These are phyloP conservation scores for Priceomyces fermenticarens DNA, from an alignment of 805 yeast species.

Conservation along the genomic window DNA sequence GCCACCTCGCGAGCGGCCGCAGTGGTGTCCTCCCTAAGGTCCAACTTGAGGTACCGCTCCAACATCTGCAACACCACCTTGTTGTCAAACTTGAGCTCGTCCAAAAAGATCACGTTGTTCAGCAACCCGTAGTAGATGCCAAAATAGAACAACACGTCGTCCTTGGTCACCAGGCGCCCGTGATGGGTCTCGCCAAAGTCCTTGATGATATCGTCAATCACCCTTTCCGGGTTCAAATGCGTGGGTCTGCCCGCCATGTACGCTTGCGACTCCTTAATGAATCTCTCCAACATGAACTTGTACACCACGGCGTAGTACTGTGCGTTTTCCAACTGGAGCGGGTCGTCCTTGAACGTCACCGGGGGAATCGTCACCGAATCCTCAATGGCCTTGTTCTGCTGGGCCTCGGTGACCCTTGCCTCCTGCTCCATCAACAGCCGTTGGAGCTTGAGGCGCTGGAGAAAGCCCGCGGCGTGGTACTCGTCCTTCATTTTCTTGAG, in stretches of 20 bases:
- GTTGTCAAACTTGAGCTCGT: slow-evolving; percentile 26
- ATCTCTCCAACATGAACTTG: slow-evolving; percentile 21
- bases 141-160: slow-evolving; percentile 24
- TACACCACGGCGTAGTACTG: slow-evolving; percentile 14
- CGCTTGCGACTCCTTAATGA: slow-evolving; percentile 21
- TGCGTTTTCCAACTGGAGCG: slow-evolving; percentile 15
- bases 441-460: slow-evolving; percentile 21
- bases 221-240: slow-evolving; percentile 15
- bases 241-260: slow-evolving; percentile 7
- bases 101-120: slow-evolving; percentile 21
- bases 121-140: slow-evolving; percentile 28
- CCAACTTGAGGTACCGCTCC: slow-evolving; percentile 9
- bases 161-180: slow-evolving; percentile 18
- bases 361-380: slow-evolving; percentile 13
- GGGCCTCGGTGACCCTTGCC: slow-evolving; percentile 18
- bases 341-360: slow-evolving; percentile 15
- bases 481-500: slow-evolving; percentile 21
- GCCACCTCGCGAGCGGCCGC: slow-evolving; percentile 9
- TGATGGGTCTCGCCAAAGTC: slow-evolving; percentile 17
- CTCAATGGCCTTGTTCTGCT: slow-evolving; percentile 10
- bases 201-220: slow-evolving; percentile 18
- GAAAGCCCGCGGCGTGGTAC: slow-evolving; percentile 19
- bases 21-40: slow-evolving; percentile 13
- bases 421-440: slow-evolving; percentile 21
- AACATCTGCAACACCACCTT: slow-evolving; percentile 21